Conservation (phyloP, 1,284 basidiomycete genomes). For the Coniferiporia sulphurascens region DNA sequence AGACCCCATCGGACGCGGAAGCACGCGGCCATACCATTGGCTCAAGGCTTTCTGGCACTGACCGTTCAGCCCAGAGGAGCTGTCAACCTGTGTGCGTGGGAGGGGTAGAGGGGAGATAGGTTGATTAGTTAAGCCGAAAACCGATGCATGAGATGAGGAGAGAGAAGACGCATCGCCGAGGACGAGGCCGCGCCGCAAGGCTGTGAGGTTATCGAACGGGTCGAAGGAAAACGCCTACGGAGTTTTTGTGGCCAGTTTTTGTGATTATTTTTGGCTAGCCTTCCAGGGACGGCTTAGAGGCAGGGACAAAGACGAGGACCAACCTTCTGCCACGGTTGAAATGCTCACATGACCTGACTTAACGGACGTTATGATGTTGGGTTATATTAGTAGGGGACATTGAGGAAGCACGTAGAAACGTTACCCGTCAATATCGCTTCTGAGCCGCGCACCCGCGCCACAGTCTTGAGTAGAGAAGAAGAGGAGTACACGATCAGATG, state of each 20-base stretch:
- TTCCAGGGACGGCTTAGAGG: not conserved
- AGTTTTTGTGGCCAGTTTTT: too few relatives aligned
- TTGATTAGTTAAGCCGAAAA: too few relatives aligned
- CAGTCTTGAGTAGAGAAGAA: conserved; percentile 39
- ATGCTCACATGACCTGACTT: conserved; percentile 62
- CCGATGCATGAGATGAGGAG: not conserved
- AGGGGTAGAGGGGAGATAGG: too few relatives aligned
- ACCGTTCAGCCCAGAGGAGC: conserved; percentile 78
- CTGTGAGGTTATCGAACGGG: conserved; percentile 54
- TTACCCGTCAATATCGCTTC: conserved; percentile 37
- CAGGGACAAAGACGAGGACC: not conserved
- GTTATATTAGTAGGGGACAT: not conserved
- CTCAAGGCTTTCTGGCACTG: conserved; percentile 67
- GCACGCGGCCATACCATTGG: conserved; percentile 75
- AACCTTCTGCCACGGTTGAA: conserved; percentile 68
- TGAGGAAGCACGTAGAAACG: not conserved
- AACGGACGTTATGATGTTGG: not conserved
- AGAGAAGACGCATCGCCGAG: conserved; percentile 1
- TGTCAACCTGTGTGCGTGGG: conserved; percentile 41
- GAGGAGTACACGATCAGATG: not conserved
- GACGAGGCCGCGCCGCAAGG: conserved; percentile 40
- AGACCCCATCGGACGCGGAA: conserved; percentile 76
- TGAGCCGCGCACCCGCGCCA: conserved; percentile 77
- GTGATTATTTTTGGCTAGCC: too few relatives aligned
- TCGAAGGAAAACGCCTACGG: conserved; percentile 65